These are phyloP conservation scores for Epichloe elymi DNA, from an alignment of 2,329 filamentous ascomycete species.

Conservation along the genomic window DNA sequence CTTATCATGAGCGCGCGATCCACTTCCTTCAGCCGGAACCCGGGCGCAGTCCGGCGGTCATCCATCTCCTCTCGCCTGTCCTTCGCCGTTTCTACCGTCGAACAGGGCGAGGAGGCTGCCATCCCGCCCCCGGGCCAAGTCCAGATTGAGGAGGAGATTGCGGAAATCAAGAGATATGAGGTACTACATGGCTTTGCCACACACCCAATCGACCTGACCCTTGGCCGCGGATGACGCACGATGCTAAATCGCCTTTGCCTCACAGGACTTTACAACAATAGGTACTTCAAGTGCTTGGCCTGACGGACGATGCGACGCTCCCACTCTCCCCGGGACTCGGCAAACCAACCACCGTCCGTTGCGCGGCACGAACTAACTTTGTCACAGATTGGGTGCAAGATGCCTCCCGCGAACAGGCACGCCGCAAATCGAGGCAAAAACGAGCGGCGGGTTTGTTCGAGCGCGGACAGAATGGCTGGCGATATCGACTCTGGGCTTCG, in stretches of 20 bases:
- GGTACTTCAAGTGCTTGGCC: constrained; percentile 29
- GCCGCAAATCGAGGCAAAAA: constrained; percentile 62
- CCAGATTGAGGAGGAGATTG: constrained; percentile 85
- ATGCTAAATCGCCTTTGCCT: constrained; percentile 1
- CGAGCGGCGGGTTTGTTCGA: constrained; percentile 62
- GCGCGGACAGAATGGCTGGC: constrained; percentile 59
- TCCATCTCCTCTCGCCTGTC: constrained; percentile 54
- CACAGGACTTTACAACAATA: constrained; percentile 83
- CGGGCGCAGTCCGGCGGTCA: constrained; percentile 32
- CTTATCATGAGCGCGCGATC: constrained; percentile 37
- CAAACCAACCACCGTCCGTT: too few species aligned
- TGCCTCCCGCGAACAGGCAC: constrained; percentile 76
- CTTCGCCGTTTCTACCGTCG: constrained; percentile 51
- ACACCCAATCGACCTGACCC: not conserved
- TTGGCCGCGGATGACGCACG: not conserved
- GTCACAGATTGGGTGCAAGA: constrained; percentile 87
- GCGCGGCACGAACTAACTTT: not conserved
- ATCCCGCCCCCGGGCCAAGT: constrained; percentile 44
- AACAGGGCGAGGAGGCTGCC: constrained; percentile 47
- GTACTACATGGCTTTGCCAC: constrained; percentile 28
- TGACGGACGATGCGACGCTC: too few species aligned
- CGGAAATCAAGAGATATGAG: constrained; percentile 95
- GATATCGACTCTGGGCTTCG: constrained; percentile 65
- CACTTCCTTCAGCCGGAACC: constrained; percentile 32
- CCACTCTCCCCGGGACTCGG: too few species aligned